Conservation (phyloP, 768 basidiomycete species). For the Tulasnella sp. region DNA sequence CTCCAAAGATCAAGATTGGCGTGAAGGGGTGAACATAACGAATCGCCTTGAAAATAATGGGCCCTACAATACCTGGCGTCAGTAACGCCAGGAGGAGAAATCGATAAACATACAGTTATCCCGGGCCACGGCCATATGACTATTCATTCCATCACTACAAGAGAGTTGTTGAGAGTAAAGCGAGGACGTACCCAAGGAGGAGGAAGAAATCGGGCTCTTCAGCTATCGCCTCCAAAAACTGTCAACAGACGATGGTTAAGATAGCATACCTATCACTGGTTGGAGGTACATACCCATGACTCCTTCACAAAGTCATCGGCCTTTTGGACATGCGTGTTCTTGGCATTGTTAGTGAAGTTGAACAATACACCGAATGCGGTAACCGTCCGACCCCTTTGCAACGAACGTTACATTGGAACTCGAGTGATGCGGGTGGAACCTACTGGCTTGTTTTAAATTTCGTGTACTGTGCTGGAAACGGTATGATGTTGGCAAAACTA, state of each 20-base stretch:
- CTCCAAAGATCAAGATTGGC: slow-evolving; percentile 76
- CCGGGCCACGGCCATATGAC: slow-evolving; percentile 69
- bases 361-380: slow-evolving; percentile 72
- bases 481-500: slow-evolving; percentile 9
- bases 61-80: slow-evolving; percentile 38
- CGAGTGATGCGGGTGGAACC: slow-evolving; percentile 20
- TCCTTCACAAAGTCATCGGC: slow-evolving; percentile 70
- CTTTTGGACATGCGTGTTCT: slow-evolving; percentile 61
- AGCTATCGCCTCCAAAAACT: slow-evolving; percentile 67
- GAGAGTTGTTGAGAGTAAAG: not conserved
- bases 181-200: slow-evolving; percentile 42
- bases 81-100: not conserved
- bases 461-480: slow-evolving; percentile 39
- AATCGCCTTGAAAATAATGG: slow-evolving; percentile 57
- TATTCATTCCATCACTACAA: slow-evolving; percentile 22
- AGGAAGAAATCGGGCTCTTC: slow-evolving; percentile 78
- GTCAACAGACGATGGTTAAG: not conserved
- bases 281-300: slow-evolving; percentile 42
- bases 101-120: slow-evolving; percentile 43
- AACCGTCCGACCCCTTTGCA: slow-evolving; percentile 47
- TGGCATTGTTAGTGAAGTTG: slow-evolving; percentile 59
- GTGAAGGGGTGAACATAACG: slow-evolving; percentile 58
- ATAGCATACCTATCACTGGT: not conserved
- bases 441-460: slow-evolving; percentile 69
- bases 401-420: not conserved